These are phyloP conservation scores for Jatropha curcas DNA, from an alignment of 345 rosid genomes.

Conservation along the genomic window DNA sequence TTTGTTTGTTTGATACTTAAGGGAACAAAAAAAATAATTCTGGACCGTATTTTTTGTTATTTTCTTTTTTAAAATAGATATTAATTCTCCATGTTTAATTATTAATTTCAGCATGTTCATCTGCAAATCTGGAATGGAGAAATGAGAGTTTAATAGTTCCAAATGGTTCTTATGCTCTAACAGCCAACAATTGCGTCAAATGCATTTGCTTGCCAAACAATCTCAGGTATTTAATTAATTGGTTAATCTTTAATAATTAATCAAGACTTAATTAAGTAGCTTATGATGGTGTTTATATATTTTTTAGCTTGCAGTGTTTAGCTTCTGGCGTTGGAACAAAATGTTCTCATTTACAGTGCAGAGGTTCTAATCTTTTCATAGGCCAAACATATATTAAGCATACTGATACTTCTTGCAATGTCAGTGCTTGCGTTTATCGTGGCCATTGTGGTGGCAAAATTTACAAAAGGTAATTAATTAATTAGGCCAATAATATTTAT, in stretches of 20 bases:
- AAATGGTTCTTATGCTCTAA: constrained; percentile 29
- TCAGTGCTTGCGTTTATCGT: constrained; percentile 26
- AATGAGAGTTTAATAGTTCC: constrained; percentile 26
- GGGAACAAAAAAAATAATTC: too few relatives aligned
- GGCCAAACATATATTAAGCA: constrained; percentile 8
- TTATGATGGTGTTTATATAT: too few relatives aligned
- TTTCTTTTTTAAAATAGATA: background rate
- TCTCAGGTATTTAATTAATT: constrained; percentile 20
- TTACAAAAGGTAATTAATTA: constrained; percentile 16
- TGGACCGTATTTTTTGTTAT: background rate
- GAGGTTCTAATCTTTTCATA: constrained; percentile 27
- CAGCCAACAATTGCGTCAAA: constrained; percentile 28
- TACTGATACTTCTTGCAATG: constrained; percentile 18
- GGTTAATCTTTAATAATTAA: too few relatives aligned
- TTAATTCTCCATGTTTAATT: background rate
- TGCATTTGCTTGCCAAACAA: constrained; percentile 24
- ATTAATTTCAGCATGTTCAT: constrained; percentile 26
- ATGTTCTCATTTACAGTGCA: constrained; percentile 27
- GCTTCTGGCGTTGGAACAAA: constrained; percentile 12
- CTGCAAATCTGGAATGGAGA: constrained; percentile 27
- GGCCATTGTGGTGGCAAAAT: constrained; percentile 30
- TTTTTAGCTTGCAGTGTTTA: constrained; percentile 24
- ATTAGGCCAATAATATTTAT: too few relatives aligned
- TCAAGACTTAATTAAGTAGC: too few relatives aligned
- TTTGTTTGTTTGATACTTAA: background rate